phyloP scores from a whole-genome alignment of 352 stramenopile species.

The Pythium rhizo-oryzae region DNA sequence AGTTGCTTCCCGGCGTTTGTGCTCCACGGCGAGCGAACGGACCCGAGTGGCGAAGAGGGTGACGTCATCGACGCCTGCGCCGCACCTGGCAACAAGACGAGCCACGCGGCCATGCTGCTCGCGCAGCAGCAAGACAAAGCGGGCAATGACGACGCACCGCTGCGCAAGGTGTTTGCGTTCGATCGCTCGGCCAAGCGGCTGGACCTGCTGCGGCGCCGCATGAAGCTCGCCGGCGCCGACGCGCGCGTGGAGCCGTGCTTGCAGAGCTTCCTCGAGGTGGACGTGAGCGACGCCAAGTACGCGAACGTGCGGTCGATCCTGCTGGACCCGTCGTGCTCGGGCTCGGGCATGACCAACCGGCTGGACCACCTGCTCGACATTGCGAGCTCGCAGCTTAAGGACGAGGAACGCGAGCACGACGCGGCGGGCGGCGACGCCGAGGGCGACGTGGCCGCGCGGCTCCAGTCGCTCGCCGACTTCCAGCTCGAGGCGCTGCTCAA shows the following conservation, averaged over 20 bases:
- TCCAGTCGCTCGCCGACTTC: constrained; percentile 95
- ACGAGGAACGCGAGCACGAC: constrained; percentile 35
- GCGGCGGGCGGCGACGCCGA: constrained; percentile 43
- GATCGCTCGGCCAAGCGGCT: constrained; percentile 91
- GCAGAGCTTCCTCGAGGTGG: constrained; percentile 92
- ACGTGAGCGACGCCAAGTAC: constrained; percentile 76
- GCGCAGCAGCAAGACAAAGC: constrained; percentile 36
- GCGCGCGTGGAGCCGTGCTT: constrained; percentile 82
- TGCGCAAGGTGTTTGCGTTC: constrained; percentile 93
- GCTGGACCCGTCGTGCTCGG: constrained; percentile 96
- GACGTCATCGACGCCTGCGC: constrained; percentile 97
- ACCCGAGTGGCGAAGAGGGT: constrained; percentile 47
- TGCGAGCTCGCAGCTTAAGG: constrained; percentile 59
- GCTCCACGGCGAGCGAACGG: constrained; percentile 78
- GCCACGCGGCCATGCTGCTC: constrained; percentile 94
- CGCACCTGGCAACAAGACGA: constrained; percentile 99
- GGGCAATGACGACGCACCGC: constrained; percentile 35
- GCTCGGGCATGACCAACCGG: constrained; percentile 95
- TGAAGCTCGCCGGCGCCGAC: constrained; percentile 81
- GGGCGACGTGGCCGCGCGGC: constrained; percentile 64
- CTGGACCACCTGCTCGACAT: constrained; percentile 92
- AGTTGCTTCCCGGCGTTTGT: constrained; percentile 97
- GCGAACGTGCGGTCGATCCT: constrained; percentile 92
- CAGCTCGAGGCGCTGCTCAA: constrained; percentile 94
- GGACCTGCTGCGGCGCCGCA: constrained; percentile 87